Evolutionary conservation across 108 stramenopile species (phyloP).

Genomic region (Stephanodiscus minutulus): DNA sequence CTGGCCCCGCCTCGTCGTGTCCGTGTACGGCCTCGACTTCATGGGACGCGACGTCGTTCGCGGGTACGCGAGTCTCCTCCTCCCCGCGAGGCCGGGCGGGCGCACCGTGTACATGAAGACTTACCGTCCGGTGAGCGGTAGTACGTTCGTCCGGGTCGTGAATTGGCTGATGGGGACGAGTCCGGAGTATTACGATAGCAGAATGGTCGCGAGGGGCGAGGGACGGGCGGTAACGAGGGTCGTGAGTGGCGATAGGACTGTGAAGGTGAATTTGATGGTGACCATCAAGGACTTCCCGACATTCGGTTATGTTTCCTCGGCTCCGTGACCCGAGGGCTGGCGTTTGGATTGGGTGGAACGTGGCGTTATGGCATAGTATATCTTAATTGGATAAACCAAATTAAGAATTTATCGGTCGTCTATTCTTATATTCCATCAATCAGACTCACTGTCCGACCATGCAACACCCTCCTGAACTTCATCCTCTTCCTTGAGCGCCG

Average conservation of each 20-base stretch:
- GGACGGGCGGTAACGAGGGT: conserved; percentile 62
- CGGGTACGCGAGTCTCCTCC: conserved; percentile 77
- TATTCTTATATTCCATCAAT: conserved; percentile 5
- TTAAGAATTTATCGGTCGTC: background rate
- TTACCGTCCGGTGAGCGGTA: conserved; percentile 67
- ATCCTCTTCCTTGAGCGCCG: conserved; percentile 67
- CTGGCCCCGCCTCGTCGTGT: conserved; percentile 84
- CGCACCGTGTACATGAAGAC: conserved; percentile 56
- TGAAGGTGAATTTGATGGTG: conserved; percentile 59
- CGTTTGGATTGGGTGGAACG: no score
- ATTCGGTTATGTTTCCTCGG: conserved; percentile 49
- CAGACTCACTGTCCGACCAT: conserved; percentile 83
- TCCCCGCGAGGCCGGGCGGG: conserved; percentile 66
- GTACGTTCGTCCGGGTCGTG: conserved; percentile 36
- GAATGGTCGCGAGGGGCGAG: conserved; percentile 54
- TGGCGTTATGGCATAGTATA: no score
- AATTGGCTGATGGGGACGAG: conserved; percentile 54
- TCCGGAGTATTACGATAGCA: conserved; percentile 72
- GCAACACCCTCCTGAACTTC: conserved; percentile 84
- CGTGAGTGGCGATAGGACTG: conserved; percentile 18
- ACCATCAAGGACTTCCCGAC: conserved; percentile 58
- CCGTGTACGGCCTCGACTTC: conserved; percentile 74
- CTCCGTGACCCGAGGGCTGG: background rate
- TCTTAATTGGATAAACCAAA: no score
- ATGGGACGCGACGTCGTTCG: conserved; percentile 76